These are phyloP conservation scores for Conidiobolus incongruus DNA, from an alignment of 371 early-diverging fungal genomes.

Conservation along the genomic window DNA sequence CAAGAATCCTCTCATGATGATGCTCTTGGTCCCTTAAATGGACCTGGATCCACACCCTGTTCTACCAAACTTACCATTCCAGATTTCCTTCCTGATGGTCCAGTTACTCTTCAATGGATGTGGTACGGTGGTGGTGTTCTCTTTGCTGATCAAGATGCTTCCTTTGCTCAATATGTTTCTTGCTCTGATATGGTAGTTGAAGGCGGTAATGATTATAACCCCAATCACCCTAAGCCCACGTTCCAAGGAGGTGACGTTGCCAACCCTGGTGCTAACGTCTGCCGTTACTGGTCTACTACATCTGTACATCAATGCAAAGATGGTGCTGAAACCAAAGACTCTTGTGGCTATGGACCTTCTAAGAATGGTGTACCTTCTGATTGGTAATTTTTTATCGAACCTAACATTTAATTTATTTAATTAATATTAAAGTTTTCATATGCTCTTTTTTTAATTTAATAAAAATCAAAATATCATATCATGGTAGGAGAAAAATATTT, in stretches of 20 bases:
- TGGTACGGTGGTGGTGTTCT: no score
- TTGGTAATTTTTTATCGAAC: no score
- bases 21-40: constrained; percentile 14
- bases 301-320: background rate
- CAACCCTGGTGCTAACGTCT: constrained; percentile 18
- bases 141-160: constrained; percentile 20
- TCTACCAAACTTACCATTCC: constrained; percentile 20
- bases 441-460: no score
- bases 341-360: background rate
- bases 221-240: constrained; percentile 6
- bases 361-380: background rate
- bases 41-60: constrained; percentile 16
- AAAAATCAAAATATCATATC: no score
- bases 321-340: constrained; percentile 1
- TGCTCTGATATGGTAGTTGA: constrained; percentile 22
- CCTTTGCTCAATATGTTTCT: constrained; percentile 24
- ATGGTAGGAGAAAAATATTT: no score
- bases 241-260: constrained; percentile 25
- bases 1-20: constrained; percentile 13
- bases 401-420: no score
- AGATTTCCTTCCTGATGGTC: constrained; percentile 19
- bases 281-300: constrained; percentile 7
- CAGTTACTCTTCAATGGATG: constrained; percentile 26
- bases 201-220: constrained; percentile 12
- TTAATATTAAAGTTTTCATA: no score